Percentiles rank a stretch among this genome's conserved stretches.
Evolutionary conservation across 1,284 basidiomycete genomes (phyloP).

Genomic region (Sutorius eximius): DNA sequence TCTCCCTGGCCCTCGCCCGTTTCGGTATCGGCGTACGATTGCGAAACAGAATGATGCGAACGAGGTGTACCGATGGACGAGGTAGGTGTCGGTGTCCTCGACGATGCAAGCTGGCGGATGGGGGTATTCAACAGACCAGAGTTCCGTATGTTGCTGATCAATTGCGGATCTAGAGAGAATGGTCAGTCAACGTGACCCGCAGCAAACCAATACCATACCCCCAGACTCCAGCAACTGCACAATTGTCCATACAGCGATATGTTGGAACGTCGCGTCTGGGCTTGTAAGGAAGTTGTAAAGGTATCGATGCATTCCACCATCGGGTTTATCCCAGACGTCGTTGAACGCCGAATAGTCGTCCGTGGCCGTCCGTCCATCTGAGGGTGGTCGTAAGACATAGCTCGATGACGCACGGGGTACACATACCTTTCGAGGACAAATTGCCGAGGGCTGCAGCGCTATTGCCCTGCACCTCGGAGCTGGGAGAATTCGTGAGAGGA

Average conservation of each 20-base stretch:
- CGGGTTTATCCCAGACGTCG: constrained; percentile 97
- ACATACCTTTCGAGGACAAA: constrained; percentile 88
- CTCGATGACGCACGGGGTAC: constrained; percentile 10
- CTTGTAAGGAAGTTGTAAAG: constrained; percentile 93
- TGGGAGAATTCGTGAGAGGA: constrained; percentile 92
- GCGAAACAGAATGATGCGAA: constrained; percentile 65
- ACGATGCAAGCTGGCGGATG: constrained; percentile 78
- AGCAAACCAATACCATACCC: constrained; percentile 45
- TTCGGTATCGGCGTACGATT: constrained; percentile 80
- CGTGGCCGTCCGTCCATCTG: constrained; percentile 73
- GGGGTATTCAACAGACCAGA: constrained; percentile 81
- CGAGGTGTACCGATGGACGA: constrained; percentile 74
- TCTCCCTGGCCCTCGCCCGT: constrained; percentile 81
- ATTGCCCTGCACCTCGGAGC: constrained; percentile 98
- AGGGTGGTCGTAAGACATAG: background rate
- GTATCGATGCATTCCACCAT: constrained; percentile 96
- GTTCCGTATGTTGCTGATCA: constrained; percentile 85
- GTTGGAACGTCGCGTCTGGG: constrained; percentile 98
- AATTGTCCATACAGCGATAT: constrained; percentile 99
- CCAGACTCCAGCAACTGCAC: constrained; percentile 95
- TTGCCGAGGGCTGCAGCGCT: constrained; percentile 98
- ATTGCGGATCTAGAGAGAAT: constrained; percentile 69
- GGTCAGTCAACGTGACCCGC: constrained; percentile 1
- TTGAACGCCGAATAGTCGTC: constrained; percentile 99
- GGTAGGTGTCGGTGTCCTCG: constrained; percentile 68